Evolutionary conservation across 768 basidiomycete species (phyloP).

Genomic region (Dictyophora rubrovolvata): DNA sequence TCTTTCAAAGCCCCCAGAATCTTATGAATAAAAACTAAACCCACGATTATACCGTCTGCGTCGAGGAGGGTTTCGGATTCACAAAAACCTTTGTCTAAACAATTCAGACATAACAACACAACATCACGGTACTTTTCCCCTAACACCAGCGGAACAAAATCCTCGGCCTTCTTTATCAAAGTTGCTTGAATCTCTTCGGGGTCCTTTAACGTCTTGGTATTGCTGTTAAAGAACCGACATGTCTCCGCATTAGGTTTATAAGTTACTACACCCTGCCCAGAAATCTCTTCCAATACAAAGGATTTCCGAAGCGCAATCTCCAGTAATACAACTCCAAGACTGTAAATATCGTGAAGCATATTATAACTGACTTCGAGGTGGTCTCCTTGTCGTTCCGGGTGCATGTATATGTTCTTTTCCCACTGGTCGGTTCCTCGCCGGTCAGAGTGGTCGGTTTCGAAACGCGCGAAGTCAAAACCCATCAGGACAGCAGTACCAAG

Average conservation of each 20-base stretch:
- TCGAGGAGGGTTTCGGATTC: neutral
- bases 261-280: neutral
- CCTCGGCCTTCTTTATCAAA: neutral
- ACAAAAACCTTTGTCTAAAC: neutral
- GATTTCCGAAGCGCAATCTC: constrained; percentile 6
- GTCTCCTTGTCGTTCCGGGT: neutral
- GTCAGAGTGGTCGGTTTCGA: neutral
- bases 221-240: neutral
- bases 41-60: neutral
- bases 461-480: neutral
- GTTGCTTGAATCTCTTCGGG: neutral
- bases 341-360: constrained; percentile 3
- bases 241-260: neutral
- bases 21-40: neutral
- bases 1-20: neutral
- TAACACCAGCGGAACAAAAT: neutral
- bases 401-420: neutral
- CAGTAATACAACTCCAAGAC: constrained; percentile 1
- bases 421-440: neutral
- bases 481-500: neutral
- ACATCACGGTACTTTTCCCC: neutral
- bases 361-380: neutral
- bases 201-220: neutral
- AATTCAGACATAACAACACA: neutral
- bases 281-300: neutral